Conservation (phyloP, 805 yeast genomes). For the Yarrowia bubula region DNA sequence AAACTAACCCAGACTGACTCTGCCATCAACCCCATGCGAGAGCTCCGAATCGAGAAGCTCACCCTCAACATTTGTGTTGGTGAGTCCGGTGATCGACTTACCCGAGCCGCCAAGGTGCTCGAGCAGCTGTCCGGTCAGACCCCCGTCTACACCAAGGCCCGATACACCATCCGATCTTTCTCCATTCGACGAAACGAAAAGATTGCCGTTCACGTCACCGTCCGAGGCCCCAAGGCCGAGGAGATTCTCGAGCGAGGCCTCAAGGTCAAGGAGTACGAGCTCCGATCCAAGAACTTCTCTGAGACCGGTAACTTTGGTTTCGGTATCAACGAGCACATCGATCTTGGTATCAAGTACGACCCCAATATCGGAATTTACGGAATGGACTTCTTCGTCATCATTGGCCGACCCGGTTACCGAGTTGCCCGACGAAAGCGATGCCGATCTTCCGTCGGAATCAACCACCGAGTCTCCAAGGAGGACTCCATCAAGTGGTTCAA, state of each 20-base stretch:
- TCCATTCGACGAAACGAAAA: constrained; percentile 99
- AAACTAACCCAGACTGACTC: constrained; percentile 38
- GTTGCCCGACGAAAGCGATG: constrained; percentile 93
- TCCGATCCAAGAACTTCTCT: constrained; percentile 90
- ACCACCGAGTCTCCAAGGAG: constrained; percentile 87
- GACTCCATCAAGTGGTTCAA: constrained; percentile 98
- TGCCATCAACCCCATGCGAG: constrained; percentile 87
- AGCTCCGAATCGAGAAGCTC: constrained; percentile 97
- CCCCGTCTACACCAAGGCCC: constrained; percentile 99
- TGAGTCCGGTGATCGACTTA: constrained; percentile 99
- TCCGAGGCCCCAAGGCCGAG: constrained; percentile 99
- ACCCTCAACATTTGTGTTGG: constrained; percentile 99
- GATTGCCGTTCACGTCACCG: constrained; percentile 98
- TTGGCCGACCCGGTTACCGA: constrained; percentile 99
- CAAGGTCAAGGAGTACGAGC: constrained; percentile 99
- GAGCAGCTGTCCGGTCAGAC: constrained; percentile 99
- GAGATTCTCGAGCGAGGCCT: constrained; percentile 99
- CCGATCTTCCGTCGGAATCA: constrained; percentile 81
- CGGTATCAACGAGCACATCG: constrained; percentile 99
- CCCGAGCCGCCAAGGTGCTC: constrained; percentile 99
- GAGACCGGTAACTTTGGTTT: constrained; percentile 99
- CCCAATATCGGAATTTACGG: constrained; percentile 99
- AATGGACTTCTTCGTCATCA: constrained; percentile 98
- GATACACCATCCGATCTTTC: constrained; percentile 99
- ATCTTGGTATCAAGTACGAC: constrained; percentile 99